Evolutionary conservation across 345 rosid genomes (phyloP).

Genomic region (Combretum micranthum): DNA sequence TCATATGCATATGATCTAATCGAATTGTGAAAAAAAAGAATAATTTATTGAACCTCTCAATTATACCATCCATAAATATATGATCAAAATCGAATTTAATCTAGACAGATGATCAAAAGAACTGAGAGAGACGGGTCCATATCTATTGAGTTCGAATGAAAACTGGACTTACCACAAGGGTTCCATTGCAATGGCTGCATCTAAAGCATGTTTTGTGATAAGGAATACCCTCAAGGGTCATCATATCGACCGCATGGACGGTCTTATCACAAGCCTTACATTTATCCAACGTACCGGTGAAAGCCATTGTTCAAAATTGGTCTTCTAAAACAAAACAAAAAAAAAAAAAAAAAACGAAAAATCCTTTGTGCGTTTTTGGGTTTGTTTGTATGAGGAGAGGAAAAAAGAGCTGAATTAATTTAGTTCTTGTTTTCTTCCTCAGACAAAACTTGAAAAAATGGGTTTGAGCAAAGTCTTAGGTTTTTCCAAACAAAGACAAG

Average conservation of each 20-base stretch:
- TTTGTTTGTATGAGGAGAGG: background rate
- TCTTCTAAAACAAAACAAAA: background rate
- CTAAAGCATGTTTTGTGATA: slow-evolving; percentile 44
- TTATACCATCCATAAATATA: too few species aligned
- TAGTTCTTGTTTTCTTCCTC: background rate
- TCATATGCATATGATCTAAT: too few species aligned
- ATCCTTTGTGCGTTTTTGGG: background rate
- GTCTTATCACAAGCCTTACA: slow-evolving; percentile 53
- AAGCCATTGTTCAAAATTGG: slow-evolving; percentile 19
- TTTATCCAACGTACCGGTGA: slow-evolving; percentile 46
- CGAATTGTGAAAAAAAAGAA: too few species aligned
- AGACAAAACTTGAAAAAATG: slow-evolving; percentile 9
- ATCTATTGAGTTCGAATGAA: background rate
- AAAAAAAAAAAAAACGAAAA: too few species aligned
- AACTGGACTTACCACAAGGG: slow-evolving; percentile 28
- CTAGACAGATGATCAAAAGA: background rate
- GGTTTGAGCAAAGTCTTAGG: slow-evolving; percentile 4
- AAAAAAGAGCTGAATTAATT: slow-evolving; percentile 1
- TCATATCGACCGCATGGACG: slow-evolving; percentile 39
- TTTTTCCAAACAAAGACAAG: background rate
- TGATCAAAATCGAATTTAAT: background rate
- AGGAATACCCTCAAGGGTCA: slow-evolving; percentile 43
- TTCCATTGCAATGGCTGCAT: slow-evolving; percentile 53
- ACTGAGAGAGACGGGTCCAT: too few species aligned
- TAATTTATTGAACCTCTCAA: too few species aligned